phyloP scores from a whole-genome alignment of 225 moss, liverwort and hornwort genomes.

The Bryoerythrophyllum caledonicum region DNA sequence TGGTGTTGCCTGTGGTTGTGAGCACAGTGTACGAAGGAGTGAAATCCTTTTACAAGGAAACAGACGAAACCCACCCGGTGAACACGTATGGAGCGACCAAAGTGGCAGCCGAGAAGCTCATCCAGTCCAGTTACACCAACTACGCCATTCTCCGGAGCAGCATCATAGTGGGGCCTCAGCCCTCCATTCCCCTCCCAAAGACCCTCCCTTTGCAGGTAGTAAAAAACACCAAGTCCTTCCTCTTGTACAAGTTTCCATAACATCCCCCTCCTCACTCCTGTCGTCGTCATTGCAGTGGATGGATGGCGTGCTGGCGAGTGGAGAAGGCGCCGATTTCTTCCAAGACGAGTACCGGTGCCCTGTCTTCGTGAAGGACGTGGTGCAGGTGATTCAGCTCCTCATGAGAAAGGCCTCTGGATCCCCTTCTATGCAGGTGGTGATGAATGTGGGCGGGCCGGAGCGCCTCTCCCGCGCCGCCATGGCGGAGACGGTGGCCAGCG shows the following conservation, averaged over 20 bases:
- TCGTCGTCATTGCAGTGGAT: slow-evolving; percentile 79
- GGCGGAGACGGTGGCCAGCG: slow-evolving; percentile 79
- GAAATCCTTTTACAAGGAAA: slow-evolving; percentile 85
- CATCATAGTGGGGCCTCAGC: slow-evolving; percentile 93
- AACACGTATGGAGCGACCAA: slow-evolving; percentile 83
- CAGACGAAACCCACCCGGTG: slow-evolving; percentile 84
- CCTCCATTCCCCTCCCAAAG: slow-evolving; percentile 64
- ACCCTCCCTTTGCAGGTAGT: slow-evolving; percentile 82
- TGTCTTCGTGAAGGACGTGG: slow-evolving; percentile 83
- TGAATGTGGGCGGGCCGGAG: slow-evolving; percentile 83
- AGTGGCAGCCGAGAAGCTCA: slow-evolving; percentile 71
- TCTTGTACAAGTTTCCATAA: no score
- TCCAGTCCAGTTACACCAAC: slow-evolving; percentile 58
- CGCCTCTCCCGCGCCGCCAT: slow-evolving; percentile 85
- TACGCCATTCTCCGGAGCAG: slow-evolving; percentile 87
- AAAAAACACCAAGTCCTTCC: no score
- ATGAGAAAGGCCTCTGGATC: slow-evolving; percentile 42
- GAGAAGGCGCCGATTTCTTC: slow-evolving; percentile 65
- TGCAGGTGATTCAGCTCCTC: slow-evolving; percentile 71
- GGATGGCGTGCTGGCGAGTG: slow-evolving; percentile 65
- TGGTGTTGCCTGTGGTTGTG: no score
- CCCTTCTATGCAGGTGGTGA: slow-evolving; percentile 45
- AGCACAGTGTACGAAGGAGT: slow-evolving; percentile 86
- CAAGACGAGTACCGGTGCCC: slow-evolving; percentile 88
- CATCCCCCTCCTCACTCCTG: no score